Percentiles rank a stretch among this genome's conserved stretches.
phyloP scores from a whole-genome alignment of 2,329 filamentous ascomycete species.

The Scleromitrula shiraiana region DNA sequence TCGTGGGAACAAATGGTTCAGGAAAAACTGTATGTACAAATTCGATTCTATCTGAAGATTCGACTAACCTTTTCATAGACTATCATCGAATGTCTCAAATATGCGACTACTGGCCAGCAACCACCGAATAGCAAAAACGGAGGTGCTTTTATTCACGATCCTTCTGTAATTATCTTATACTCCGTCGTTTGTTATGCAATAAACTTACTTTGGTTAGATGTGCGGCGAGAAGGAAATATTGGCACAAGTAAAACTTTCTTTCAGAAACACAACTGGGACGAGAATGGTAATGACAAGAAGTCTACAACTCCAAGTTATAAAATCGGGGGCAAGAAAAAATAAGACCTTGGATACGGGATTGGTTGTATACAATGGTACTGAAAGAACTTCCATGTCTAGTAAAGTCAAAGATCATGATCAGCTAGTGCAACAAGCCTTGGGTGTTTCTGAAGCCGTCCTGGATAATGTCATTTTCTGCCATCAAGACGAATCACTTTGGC shows the following conservation, averaged over 20 bases:
- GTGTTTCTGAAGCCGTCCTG: conserved; percentile 82
- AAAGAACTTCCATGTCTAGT: conserved; percentile 70
- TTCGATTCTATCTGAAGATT: neutral
- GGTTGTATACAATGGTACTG: conserved; percentile 70
- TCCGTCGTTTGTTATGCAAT: conserved; percentile 1
- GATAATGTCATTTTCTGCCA: conserved; percentile 98
- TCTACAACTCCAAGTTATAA: conserved; percentile 80
- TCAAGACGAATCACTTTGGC: conserved; percentile 96
- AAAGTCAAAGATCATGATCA: conserved; percentile 74
- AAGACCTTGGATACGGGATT: conserved; percentile 82
- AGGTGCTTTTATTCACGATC: conserved; percentile 93
- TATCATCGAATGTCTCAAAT: conserved; percentile 97
- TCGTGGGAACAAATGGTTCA: conserved; percentile 94
- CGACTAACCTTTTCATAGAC: conserved; percentile 42
- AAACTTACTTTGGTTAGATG: conserved; percentile 40
- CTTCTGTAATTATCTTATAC: conserved; percentile 49
- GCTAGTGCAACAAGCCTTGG: conserved; percentile 76
- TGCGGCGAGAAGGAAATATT: conserved; percentile 80
- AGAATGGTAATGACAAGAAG: conserved; percentile 79
- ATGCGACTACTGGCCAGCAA: conserved; percentile 89
- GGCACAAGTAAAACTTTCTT: conserved; percentile 86
- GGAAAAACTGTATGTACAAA: conserved; percentile 65
- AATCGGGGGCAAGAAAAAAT: conserved; percentile 52
- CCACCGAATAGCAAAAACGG: conserved; percentile 82
- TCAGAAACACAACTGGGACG: conserved; percentile 68